Conservation (phyloP, 2,329 filamentous ascomycete species). For the Zymoseptoria brevis region DNA sequence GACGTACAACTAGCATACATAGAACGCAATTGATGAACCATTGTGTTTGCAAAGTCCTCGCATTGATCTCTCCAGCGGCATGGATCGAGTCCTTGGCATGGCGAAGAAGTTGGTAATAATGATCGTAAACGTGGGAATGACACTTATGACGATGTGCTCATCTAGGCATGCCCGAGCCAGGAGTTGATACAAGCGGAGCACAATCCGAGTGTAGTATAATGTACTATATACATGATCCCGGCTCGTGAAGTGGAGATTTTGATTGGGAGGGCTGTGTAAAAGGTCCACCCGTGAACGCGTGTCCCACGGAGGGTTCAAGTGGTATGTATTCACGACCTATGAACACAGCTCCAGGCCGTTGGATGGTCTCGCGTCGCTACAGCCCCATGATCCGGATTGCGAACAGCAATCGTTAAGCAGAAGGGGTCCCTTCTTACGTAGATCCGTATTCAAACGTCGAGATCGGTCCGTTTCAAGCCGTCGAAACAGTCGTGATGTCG, state of each 20-base stretch:
- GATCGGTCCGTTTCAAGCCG: not conserved
- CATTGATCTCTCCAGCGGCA: not conserved
- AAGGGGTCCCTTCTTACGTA: not conserved
- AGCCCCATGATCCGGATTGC: not conserved
- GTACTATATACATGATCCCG: not conserved
- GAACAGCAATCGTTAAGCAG: not conserved
- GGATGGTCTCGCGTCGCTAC: not conserved
- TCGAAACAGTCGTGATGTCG: not conserved
- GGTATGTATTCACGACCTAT: not conserved
- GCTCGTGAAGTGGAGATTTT: not conserved
- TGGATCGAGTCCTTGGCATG: not conserved
- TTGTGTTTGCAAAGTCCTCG: slow-evolving; percentile 2
- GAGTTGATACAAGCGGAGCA: not conserved
- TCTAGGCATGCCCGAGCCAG: not conserved
- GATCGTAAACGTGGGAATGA: not conserved
- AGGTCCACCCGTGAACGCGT: not conserved
- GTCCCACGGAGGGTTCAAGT: not conserved
- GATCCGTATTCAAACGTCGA: not conserved
- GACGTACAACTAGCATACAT: not conserved
- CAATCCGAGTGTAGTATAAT: not conserved
- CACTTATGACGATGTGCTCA: not conserved
- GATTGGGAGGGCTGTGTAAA: not conserved
- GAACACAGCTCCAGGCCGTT: not conserved
- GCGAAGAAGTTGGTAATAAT: not conserved
- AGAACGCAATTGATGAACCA: slow-evolving; percentile 2